Evolutionary conservation across 768 basidiomycete genomes (phyloP).

Genomic region (Tremella yokohamensis): DNA sequence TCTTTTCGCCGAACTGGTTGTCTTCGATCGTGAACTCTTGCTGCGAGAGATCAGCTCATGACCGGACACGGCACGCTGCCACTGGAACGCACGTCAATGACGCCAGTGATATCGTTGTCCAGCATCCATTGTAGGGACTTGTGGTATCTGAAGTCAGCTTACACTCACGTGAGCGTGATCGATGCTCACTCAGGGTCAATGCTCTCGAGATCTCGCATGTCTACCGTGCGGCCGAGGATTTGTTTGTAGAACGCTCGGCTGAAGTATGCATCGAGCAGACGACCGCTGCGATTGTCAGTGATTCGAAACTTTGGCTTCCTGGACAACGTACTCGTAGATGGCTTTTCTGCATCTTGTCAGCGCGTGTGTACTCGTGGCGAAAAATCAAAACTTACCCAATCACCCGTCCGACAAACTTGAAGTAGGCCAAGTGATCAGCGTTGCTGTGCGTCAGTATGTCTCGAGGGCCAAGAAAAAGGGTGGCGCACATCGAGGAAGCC

Average conservation of each 20-base stretch:
- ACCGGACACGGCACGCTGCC: background rate
- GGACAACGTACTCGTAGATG: conserved; percentile 65
- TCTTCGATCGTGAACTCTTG: conserved; percentile 93
- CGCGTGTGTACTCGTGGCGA: background rate
- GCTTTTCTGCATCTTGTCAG: conserved; percentile 62
- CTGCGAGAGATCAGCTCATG: conserved; percentile 63
- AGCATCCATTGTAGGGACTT: conserved; percentile 97
- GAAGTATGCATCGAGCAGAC: conserved; percentile 95
- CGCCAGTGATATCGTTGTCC: conserved; percentile 69
- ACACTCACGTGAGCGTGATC: conserved; percentile 8
- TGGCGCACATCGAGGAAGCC: conserved; percentile 33
- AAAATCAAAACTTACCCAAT: conserved; percentile 57
- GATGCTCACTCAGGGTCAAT: conserved; percentile 74
- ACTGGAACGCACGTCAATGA: conserved; percentile 43
- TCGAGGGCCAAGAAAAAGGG: background rate
- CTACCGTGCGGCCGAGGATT: conserved; percentile 86
- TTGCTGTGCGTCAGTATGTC: conserved; percentile 78
- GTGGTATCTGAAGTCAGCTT: conserved; percentile 61
- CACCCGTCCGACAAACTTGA: conserved; percentile 96
- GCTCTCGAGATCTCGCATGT: conserved; percentile 94
- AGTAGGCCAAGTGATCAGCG: conserved; percentile 91
- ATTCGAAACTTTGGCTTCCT: background rate
- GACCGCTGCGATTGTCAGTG: conserved; percentile 55
- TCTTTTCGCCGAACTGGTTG: conserved; percentile 93
- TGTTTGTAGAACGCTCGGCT: conserved; percentile 94